Evolutionary conservation across 1,284 basidiomycete genomes (phyloP).

Genomic region (Tilletia walkeri): DNA sequence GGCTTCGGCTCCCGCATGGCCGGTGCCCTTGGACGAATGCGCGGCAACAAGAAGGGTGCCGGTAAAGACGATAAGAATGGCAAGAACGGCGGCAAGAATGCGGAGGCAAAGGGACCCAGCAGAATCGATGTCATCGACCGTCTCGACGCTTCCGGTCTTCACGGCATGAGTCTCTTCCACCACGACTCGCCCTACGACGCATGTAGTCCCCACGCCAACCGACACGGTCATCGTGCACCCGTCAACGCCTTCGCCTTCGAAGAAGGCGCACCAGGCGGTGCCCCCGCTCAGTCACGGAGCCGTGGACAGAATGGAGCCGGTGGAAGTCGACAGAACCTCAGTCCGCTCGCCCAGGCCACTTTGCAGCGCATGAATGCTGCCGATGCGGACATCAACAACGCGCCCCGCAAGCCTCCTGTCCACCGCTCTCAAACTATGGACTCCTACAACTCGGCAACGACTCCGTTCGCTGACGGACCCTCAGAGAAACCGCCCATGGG

Average conservation of each 20-base stretch:
- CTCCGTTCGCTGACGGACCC: conserved; percentile 28
- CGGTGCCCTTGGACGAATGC: not conserved
- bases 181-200: conserved; percentile 55
- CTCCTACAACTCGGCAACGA: conserved; percentile 23
- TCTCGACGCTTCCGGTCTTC: conserved; percentile 49
- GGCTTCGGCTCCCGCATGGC: conserved; percentile 18
- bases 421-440: conserved; percentile 22
- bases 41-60: not conserved
- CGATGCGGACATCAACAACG: conserved; percentile 16
- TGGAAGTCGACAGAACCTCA: conserved; percentile 15
- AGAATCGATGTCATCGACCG: conserved; percentile 54
- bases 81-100: not conserved
- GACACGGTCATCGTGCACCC: conserved; percentile 36
- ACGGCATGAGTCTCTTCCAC: conserved; percentile 51
- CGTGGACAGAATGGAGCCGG: not conserved
- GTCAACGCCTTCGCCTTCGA: conserved; percentile 40
- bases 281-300: not conserved
- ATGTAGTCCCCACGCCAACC: conserved; percentile 50
- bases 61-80: not conserved
- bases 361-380: conserved; percentile 21
- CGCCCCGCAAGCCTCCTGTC: conserved; percentile 24
- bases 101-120: conserved; percentile 35
- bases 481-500: not conserved
- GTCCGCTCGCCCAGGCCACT: conserved; percentile 19
- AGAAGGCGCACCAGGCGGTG: not conserved